Evolutionary conservation across 139 green algal species (phyloP).

Genomic region (Chlamydomonas sp.): DNA sequence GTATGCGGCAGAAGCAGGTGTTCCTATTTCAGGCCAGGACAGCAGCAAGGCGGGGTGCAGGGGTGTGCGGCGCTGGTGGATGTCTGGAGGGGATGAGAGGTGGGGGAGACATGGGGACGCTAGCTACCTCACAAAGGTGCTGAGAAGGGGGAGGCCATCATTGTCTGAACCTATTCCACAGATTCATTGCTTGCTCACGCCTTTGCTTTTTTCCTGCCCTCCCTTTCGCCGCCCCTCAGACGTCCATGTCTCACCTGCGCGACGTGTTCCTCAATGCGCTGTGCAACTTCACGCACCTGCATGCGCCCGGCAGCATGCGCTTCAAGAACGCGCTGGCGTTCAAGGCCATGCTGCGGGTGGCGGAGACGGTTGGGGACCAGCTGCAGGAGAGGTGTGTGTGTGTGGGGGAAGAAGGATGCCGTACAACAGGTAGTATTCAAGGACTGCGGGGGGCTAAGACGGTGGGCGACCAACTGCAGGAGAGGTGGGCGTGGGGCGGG

Average conservation of each 20-base stretch:
- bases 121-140: background rate
- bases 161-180: no score
- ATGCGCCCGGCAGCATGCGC: conserved; percentile 66
- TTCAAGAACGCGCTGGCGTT: conserved; percentile 92
- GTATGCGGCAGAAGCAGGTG: no score
- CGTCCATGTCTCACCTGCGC: conserved; percentile 89
- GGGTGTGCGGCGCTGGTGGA: no score
- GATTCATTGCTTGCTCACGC: no score
- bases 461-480: background rate
- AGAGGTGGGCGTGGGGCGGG: no score
- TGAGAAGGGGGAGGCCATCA: no score
- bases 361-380: conserved; percentile 78
- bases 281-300: conserved; percentile 84
- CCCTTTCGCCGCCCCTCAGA: conserved; percentile 25
- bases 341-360: conserved; percentile 81
- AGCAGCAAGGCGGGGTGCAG: no score
- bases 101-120: background rate
- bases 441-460: conserved; percentile 6
- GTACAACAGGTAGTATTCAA: no score
- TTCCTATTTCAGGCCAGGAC: no score
- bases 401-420: no score
- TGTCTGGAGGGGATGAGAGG: background rate
- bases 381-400: conserved; percentile 67
- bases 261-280: conserved; percentile 87
- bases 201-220: background rate